A percentile compares a stretch with the other conserved stretches of the same genome.
Conservation (phyloP, 495 filamentous ascomycete species). For the Penicillium coprophilum region DNA sequence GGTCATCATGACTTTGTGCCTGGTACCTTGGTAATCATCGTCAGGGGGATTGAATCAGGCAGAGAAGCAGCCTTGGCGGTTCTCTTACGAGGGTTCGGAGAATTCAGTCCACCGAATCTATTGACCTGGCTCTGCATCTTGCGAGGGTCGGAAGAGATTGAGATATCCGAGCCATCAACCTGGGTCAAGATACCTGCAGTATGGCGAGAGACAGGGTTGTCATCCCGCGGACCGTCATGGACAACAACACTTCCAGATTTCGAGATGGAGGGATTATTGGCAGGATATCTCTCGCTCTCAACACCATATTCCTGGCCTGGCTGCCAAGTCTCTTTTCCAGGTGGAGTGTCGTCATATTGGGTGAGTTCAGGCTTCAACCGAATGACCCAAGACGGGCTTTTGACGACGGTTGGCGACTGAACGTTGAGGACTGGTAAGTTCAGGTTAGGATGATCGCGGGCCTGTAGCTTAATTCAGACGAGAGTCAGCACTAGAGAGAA, state of each 20-base stretch:
- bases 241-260: not conserved
- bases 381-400: not conserved
- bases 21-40: not conserved
- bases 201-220: not conserved
- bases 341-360: not conserved
- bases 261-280: not conserved
- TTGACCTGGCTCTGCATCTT: slow-evolving; percentile 23
- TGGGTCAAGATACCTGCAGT: not conserved
- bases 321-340: not conserved
- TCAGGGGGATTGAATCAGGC: slow-evolving; percentile 19
- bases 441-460: not conserved
- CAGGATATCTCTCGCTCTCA: not conserved
- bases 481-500: not conserved
- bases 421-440: slow-evolving; percentile 4
- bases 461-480: not conserved
- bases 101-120: not conserved
- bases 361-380: not conserved
- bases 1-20: not conserved
- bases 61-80: slow-evolving; percentile 30
- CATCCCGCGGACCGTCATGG: not conserved
- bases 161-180: not conserved
- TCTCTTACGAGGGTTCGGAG: slow-evolving; percentile 22
- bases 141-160: slow-evolving; percentile 5
- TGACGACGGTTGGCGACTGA: not conserved
- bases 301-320: not conserved